Evolutionary conservation across 345 rosid genomes (phyloP).

Genomic region (Cardamine occulta): DNA sequence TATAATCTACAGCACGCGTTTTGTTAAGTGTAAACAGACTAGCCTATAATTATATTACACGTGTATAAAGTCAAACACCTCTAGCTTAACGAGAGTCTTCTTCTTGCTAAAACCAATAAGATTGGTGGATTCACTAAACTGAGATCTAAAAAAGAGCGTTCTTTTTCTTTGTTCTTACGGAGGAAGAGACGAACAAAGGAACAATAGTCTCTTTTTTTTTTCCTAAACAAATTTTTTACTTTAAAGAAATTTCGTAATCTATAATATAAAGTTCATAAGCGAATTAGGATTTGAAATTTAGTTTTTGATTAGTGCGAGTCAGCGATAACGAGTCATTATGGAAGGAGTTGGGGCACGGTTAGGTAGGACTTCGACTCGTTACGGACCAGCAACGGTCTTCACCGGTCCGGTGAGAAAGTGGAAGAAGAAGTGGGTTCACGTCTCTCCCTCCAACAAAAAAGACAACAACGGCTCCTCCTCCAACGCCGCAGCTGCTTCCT

Average conservation of each 20-base stretch:
- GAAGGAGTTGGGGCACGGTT: constrained; percentile 98
- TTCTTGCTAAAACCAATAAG: not conserved
- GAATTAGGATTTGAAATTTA: constrained; percentile 32
- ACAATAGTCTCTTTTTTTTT: not conserved
- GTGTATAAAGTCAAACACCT: not conserved
- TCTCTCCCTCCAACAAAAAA: constrained; percentile 55
- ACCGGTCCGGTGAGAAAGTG: constrained; percentile 95
- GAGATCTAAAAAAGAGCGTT: constrained; percentile 19
- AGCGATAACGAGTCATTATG: constrained; percentile 48
- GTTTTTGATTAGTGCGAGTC: constrained; percentile 33
- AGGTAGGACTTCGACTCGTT: constrained; percentile 96
- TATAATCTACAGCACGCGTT: not conserved
- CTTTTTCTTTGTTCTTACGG: constrained; percentile 4
- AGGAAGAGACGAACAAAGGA: constrained; percentile 14
- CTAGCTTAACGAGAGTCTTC: not conserved
- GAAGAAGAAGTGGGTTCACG: constrained; percentile 98
- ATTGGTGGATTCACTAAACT: not conserved
- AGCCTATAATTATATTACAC: not conserved
- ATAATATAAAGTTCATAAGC: not conserved
- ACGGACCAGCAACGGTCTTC: constrained; percentile 95
- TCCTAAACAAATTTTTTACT: not conserved
- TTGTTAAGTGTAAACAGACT: not conserved
- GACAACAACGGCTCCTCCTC: constrained; percentile 38
- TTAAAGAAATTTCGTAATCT: not conserved
- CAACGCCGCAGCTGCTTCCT: constrained; percentile 9